These are phyloP conservation scores for Boletus speciosus DNA, from an alignment of 768 basidiomycete species.

Conservation along the genomic window DNA sequence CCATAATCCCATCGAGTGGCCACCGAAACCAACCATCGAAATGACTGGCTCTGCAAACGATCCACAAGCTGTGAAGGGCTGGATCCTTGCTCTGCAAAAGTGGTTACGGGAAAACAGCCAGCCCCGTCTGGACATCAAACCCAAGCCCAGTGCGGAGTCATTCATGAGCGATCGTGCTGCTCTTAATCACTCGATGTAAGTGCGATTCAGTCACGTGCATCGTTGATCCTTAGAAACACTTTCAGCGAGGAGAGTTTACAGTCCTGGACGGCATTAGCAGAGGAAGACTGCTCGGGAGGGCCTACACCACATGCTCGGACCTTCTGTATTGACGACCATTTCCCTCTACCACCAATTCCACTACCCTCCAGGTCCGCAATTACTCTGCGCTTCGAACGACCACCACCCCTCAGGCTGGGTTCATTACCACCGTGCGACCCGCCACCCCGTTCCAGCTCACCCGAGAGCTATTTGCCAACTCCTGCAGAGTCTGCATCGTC, in stretches of 20 bases:
- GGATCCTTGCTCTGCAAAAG: conserved; percentile 65
- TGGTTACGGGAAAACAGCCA: conserved; percentile 66
- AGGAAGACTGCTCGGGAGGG: conserved; percentile 35
- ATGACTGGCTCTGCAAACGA: conserved; percentile 40
- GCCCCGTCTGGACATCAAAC: conserved; percentile 29
- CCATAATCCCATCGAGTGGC: conserved; percentile 94
- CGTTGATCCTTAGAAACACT: conserved; percentile 6
- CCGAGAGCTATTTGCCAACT: conserved; percentile 54
- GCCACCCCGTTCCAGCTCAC: conserved; percentile 47
- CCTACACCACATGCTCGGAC: conserved; percentile 53
- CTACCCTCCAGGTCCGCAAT: conserved; percentile 25
- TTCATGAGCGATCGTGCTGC: conserved; percentile 41
- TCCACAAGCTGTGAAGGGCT: conserved; percentile 57
- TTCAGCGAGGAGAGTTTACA: conserved; percentile 39
- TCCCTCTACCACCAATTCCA: conserved; percentile 38
- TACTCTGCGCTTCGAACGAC: conserved; percentile 35
- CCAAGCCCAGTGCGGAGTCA: conserved; percentile 47
- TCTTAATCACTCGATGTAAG: conserved; percentile 34
- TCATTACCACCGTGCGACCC: conserved; percentile 40
- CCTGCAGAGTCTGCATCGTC: conserved; percentile 53
- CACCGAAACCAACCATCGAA: conserved; percentile 59
- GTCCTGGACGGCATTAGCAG: conserved; percentile 44
- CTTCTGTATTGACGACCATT: conserved; percentile 59
- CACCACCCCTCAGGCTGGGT: conserved; percentile 49
- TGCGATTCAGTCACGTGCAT: neutral